A percentile compares a stretch with the other conserved stretches of the same genome.
phyloP scores from a whole-genome alignment of 2,329 filamentous ascomycete species.

The Colletotrichum simmondsii region DNA sequence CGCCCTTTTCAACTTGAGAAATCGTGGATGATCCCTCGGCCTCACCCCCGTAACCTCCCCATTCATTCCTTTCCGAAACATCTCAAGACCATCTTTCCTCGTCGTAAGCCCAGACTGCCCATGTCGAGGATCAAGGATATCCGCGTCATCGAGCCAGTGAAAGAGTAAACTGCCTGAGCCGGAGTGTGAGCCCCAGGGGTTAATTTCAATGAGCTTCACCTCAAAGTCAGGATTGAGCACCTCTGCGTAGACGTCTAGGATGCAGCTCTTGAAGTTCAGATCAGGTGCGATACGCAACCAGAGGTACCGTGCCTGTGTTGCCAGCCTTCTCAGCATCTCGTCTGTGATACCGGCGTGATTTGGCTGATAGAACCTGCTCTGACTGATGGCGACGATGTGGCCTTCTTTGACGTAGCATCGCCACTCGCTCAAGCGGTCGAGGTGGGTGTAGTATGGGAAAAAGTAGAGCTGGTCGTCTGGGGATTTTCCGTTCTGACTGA shows the following conservation, averaged over 20 bases:
- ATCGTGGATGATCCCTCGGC: background rate
- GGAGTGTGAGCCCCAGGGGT: background rate
- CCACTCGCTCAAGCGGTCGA: background rate
- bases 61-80: background rate
- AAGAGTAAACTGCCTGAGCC: background rate
- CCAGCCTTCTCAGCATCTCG: background rate
- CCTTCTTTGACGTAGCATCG: background rate
- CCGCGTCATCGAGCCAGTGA: background rate
- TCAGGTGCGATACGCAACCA: background rate
- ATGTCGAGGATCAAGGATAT: background rate
- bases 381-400: background rate
- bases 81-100: background rate
- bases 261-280: background rate
- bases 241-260: background rate
- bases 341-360: background rate
- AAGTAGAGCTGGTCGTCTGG: background rate
- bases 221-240: background rate
- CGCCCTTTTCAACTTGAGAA: background rate
- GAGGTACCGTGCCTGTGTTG: accelerated
- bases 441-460: background rate
- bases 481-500: accelerated
- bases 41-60: background rate
- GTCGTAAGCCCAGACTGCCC: background rate
- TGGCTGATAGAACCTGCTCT: too few relatives aligned
- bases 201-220: background rate